A percentile compares a stretch with the other conserved stretches of the same genome.
Evolutionary conservation across 768 basidiomycete species (phyloP).

Genomic region (Wakefieldia striispora): DNA sequence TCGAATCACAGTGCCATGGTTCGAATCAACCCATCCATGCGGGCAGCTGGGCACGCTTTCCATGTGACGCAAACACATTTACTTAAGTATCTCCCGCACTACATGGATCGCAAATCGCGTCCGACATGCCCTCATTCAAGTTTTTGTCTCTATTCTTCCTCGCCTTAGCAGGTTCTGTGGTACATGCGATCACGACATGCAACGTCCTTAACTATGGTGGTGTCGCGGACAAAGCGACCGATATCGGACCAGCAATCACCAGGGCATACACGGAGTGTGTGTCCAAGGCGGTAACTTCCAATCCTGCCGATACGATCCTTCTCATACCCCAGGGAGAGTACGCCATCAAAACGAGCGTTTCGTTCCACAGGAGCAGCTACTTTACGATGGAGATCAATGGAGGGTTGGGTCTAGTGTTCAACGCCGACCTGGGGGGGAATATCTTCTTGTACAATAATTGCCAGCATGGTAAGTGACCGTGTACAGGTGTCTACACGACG

Average conservation of each 20-base stretch:
- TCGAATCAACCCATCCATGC: too few species aligned
- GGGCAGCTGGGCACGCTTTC: too few species aligned
- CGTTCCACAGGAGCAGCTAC: not conserved
- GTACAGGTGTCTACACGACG: not conserved
- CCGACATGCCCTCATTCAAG: not conserved
- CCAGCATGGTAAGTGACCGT: constrained; percentile 1
- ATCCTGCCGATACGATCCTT: constrained; percentile 3
- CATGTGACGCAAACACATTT: too few species aligned
- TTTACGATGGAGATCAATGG: constrained; percentile 7
- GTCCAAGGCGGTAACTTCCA: not conserved
- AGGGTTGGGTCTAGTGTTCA: not conserved
- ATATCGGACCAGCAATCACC: constrained; percentile 4
- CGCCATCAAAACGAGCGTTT: constrained; percentile 1
- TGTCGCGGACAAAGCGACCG: constrained; percentile 3
- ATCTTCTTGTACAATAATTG: constrained; percentile 6
- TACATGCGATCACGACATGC: constrained; percentile 5
- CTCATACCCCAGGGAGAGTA: constrained; percentile 7
- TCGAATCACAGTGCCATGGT: too few species aligned
- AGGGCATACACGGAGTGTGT: constrained; percentile 4
- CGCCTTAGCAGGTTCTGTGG: not conserved
- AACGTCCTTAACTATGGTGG: constrained; percentile 8
- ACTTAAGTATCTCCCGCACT: not conserved
- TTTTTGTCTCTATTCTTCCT: constrained; percentile 4
- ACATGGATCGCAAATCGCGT: not conserved
- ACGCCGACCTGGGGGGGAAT: not conserved